Base-by-base conservation (phyloP, 2,329 filamentous ascomycete species). In the Cryphonectria parasitica region DNA sequence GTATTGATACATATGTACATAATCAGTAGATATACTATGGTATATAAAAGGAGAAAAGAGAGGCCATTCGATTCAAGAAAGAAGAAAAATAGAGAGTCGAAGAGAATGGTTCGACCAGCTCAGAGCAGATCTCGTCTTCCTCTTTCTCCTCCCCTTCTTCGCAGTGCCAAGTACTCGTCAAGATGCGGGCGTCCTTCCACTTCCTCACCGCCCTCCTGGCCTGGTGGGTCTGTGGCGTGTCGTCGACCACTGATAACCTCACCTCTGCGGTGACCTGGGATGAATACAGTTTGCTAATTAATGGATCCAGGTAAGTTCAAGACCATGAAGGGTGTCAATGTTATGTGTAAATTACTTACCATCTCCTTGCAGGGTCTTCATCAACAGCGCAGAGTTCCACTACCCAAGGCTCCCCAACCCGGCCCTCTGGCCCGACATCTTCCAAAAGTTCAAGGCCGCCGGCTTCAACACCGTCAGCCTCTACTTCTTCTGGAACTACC, bases 351-450 rank as follows among this genome's bases (percentile, higher is more conserved):
- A 39, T 39, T 39, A 39, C 36, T 39, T 39, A 39, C 36, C 36
- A 10, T 43, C n/a, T 66, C 31, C 36, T 39, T 11, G 10, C 31
- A 60, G 67, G 63, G 58, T 65, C 76, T 75, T 69, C 71, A 77
- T 70, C 74, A 77, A 71, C 73, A 80, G 80, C 1, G 85, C 82
- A 34, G 85, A 88, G 72, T 87, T 88, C 58, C 86, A 87, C 72
- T 87, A 87, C 69, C 81, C 83, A 72, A 80, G 86, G 3, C 80
- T 88, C 45, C 86, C 85, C 0, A 84, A 87, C 0, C 86, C 85
- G 0, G 86, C 87, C 66, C 74, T 88, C 36, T 88, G 86, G 84
- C 75, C 78, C 31, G 85, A 87, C 73, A 83, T 88, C 45, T 86
- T 88, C 69, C 84, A 88, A 67, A 87, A 87, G 71, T 81, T 87